Base-by-base conservation (phyloP, 306 rosid species). In the Sophora flavescens region DNA sequence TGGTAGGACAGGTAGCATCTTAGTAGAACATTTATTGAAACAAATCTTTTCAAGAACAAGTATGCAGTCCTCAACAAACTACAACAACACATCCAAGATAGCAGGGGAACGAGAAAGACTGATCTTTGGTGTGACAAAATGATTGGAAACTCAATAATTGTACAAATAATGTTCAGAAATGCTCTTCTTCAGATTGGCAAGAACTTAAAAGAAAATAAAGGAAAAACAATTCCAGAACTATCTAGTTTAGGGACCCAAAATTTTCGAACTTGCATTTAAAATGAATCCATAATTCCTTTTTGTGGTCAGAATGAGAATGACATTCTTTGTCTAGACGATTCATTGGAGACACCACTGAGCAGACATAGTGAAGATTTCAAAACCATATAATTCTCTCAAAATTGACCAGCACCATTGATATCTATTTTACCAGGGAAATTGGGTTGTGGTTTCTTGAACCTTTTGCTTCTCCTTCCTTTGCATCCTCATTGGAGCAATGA, bases 401-500 rank as follows among this genome's bases (percentile, higher is more conserved):
- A 59, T 74, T 48, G 51, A 78, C 42, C 22, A 45, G 73, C 53
- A 8, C 60, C 82, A 52, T 57, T 44, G 17, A 18, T 73, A 75
- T 63, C 66, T 73, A 85, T 74, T 78, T 80, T 85, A 33, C 30
- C 82, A 48, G 68, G 14, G 50, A 48, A 50, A 8, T 42, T 63
- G 44, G 70, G 39, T 26, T 77, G 63, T 14, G 14, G 14, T 36
- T 51, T 70, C 70, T 66, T 41, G 42, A 79, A 62, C 80, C 81
- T 83, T 63, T 83, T 89, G 68, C 81, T 47, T 68, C 85, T 52
- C 83, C 89, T 76, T 84, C 86, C 48, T 13, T 82, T 18, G 85
- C 69, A 75, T 77, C 86, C 8, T 65, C 91, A 18, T 85, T 91
- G 38, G 90, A 84, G 73, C 82, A 86, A 73, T 91, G 93, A 69